Percentiles rank a stretch among this genome's conserved stretches.
Evolutionary conservation across 441 rosid species (phyloP).

Genomic region (Adansonia madagascariensis): DNA sequence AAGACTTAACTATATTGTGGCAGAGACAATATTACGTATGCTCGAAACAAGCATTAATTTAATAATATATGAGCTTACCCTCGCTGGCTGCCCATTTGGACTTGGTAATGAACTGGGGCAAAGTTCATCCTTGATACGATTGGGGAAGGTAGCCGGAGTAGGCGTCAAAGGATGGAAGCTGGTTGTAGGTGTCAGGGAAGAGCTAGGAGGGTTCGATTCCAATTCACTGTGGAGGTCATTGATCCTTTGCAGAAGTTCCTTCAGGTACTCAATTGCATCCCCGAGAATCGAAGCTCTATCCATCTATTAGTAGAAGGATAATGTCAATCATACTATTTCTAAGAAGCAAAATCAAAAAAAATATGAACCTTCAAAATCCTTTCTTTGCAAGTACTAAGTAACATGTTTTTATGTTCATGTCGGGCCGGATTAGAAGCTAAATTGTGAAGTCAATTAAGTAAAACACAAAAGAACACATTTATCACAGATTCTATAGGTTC

Average conservation of each 20-base stretch:
- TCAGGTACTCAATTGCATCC: slow-evolving; percentile 76
- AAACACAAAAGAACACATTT: not conserved
- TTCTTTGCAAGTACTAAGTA: not conserved
- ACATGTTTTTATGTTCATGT: not conserved
- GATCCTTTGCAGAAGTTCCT: slow-evolving; percentile 80
- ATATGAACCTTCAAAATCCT: not conserved
- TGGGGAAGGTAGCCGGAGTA: slow-evolving; percentile 55
- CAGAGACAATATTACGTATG: slow-evolving; percentile 4
- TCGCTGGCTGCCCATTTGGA: slow-evolving; percentile 68
- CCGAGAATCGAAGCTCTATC: slow-evolving; percentile 80
- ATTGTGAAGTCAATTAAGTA: not conserved
- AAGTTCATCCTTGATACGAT: slow-evolving; percentile 67
- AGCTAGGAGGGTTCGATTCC: slow-evolving; percentile 57
- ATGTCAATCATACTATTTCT: slow-evolving; percentile 9
- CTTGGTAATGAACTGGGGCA: slow-evolving; percentile 57
- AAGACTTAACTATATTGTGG: not conserved
- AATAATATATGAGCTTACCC: slow-evolving; percentile 42
- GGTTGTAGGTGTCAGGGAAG: slow-evolving; percentile 53
- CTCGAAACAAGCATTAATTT: not conserved
- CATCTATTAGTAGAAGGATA: slow-evolving; percentile 50
- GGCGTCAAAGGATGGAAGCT: slow-evolving; percentile 69
- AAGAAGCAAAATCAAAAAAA: slow-evolving; percentile 1
- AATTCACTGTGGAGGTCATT: slow-evolving; percentile 70
- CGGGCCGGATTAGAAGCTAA: not conserved
- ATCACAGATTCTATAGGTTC: not conserved